Base-by-base conservation (phyloP, 441 rosid genomes). In the Gossypium laxum region DNA sequence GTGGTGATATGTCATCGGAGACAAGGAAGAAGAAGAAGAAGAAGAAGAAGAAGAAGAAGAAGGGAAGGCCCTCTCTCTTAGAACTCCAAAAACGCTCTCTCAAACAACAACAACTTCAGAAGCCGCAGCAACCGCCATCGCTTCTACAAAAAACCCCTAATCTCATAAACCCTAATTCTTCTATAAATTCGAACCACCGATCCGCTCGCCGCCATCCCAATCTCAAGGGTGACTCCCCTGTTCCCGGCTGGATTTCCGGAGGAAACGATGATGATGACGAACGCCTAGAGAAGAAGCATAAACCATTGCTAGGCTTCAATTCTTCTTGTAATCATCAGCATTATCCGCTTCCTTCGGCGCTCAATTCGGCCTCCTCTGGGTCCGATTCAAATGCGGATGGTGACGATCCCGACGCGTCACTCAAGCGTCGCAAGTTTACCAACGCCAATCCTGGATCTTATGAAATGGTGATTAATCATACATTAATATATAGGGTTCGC, bases 41-140 rank as follows among this genome's bases (percentile, higher is more conserved):
- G 24, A 21, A 21, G 24, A 21, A 21, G 92, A 92, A 87, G 88
- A 93, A 91, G 74, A 28, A 28, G 32, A 28, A 28, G 32, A 93
- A 93, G 82, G 97, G 98, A 18, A 85, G 98, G 5, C 98, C 98
- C 5, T 89, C 97, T 70, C 85, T 93, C 0, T 67, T 93, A 28
- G 96, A 93, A 77, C 83, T 93, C 61, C 92, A 93, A 72, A 91
- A 88, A 73, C 95, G 97, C 71, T 86, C 91, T 71, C 85, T 93
- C 67, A 93, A 87, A 73, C 90, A 85, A 63, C 90, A 91, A 45
- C 80, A 71, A 0, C 78, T 75, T 8, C 75, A 74, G 7, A 8
- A 45, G 34, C 47, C 51, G 19, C 79, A 69, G 8, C 71, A 65
- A 1, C 19, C 54, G 15, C 77, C 61, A 47, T 51, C 67, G 3